phyloP scores from a whole-genome alignment of 352 stramenopile genomes.

The Globisporangium heterothallicum region DNA sequence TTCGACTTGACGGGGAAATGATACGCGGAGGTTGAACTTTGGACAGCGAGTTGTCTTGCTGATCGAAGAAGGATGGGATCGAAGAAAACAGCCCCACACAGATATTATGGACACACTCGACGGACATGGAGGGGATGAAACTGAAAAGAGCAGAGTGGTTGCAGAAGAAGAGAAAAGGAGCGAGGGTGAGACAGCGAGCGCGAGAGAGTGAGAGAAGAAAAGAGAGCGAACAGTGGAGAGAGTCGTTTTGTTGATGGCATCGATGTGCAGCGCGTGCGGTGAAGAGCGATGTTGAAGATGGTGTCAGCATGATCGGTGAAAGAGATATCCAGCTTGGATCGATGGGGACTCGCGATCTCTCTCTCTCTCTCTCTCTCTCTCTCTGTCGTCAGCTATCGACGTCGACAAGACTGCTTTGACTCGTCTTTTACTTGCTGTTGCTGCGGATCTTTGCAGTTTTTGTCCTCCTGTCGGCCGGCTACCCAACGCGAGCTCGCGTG shows the following conservation, averaged over 20 bases:
- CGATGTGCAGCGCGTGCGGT: too few species aligned
- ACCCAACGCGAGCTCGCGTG: too few species aligned
- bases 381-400: neutral
- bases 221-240: too few species aligned
- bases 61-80: neutral
- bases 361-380: neutral
- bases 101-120: neutral
- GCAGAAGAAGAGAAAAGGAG: neutral
- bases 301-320: too few species aligned
- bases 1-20: neutral
- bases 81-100: neutral
- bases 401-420: neutral
- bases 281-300: too few species aligned
- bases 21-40: neutral
- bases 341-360: too few species aligned
- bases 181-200: neutral
- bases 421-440: too few species aligned
- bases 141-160: neutral
- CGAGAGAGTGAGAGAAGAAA: neutral
- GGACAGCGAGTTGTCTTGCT: too few species aligned
- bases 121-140: neutral
- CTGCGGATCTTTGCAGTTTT: constrained; percentile 1
- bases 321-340: too few species aligned
- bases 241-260: too few species aligned
- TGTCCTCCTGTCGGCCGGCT: constrained; percentile 3